Evolutionary conservation across 1,284 basidiomycete species (phyloP).

Genomic region (Cerrena zonata): DNA sequence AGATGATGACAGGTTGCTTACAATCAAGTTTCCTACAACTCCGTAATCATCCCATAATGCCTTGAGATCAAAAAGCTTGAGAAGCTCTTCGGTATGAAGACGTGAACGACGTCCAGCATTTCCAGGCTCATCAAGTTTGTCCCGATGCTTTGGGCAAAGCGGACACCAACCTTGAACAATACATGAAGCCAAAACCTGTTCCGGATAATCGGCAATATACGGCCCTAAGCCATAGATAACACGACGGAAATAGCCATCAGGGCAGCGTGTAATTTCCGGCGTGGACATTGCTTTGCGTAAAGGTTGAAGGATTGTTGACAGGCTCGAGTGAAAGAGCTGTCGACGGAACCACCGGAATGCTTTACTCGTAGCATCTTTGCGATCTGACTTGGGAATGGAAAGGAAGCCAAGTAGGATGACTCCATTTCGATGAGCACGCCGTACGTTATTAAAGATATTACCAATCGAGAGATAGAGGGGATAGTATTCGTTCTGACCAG

Average conservation of each 20-base stretch:
- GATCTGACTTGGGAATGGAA: slow-evolving; percentile 22
- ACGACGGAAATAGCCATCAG: slow-evolving; percentile 19
- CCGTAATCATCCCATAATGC: slow-evolving; percentile 7
- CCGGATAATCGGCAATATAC: no score
- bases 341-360: slow-evolving; percentile 16
- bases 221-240: slow-evolving; percentile 24
- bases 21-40: slow-evolving; percentile 4
- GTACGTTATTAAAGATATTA: slow-evolving; percentile 16
- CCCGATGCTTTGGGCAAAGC: slow-evolving; percentile 12
- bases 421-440: slow-evolving; percentile 18
- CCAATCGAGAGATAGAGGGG: slow-evolving; percentile 19
- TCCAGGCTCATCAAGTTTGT: slow-evolving; percentile 1
- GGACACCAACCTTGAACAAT: slow-evolving; percentile 31
- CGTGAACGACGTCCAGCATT: background rate
- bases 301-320: slow-evolving; percentile 15
- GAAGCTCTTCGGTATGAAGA: background rate
- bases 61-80: background rate
- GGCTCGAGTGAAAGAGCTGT: slow-evolving; percentile 18
- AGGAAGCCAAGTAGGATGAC: slow-evolving; percentile 21
- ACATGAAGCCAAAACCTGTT: no score
- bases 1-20: background rate
- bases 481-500: slow-evolving; percentile 19
- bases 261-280: slow-evolving; percentile 18
- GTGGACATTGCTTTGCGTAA: slow-evolving; percentile 16
- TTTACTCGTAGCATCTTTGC: slow-evolving; percentile 7